phyloP scores from a whole-genome alignment of 305 asterid species.

The Plantago coronopus region DNA sequence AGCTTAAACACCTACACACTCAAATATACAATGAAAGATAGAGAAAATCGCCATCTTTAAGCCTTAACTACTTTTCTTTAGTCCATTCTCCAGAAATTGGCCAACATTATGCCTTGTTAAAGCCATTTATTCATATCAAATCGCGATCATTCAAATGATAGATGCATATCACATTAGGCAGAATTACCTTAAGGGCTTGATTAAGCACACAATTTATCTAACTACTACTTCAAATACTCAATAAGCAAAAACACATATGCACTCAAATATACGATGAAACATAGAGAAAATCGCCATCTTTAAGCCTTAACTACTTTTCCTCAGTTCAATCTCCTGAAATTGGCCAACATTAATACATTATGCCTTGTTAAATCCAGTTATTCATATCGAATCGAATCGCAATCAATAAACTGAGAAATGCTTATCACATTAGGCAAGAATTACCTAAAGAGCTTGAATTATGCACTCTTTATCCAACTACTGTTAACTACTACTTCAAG shows the following conservation, averaged over 20 bases:
- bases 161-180: not conserved
- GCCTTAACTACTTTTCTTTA: not conserved
- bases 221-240: constrained; percentile 2
- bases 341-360: constrained; percentile 3
- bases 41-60: not conserved
- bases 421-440: not conserved
- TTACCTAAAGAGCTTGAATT: not conserved
- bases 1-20: constrained; percentile 14
- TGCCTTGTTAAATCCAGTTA: not conserved
- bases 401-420: not conserved
- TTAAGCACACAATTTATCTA: no score
- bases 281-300: not conserved
- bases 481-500: constrained; percentile 4
- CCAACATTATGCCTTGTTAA: not conserved
- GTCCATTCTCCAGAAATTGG: not conserved
- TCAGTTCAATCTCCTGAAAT: not conserved
- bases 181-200: not conserved
- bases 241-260: constrained; percentile 14
- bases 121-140: not conserved
- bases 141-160: not conserved
- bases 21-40: constrained; percentile 9
- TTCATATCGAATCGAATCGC: not conserved
- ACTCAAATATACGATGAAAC: constrained; percentile 9
- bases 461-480: no score
- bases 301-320: no score